Conservation (phyloP, 768 basidiomycete genomes). For the Floccularia luteovirens region DNA sequence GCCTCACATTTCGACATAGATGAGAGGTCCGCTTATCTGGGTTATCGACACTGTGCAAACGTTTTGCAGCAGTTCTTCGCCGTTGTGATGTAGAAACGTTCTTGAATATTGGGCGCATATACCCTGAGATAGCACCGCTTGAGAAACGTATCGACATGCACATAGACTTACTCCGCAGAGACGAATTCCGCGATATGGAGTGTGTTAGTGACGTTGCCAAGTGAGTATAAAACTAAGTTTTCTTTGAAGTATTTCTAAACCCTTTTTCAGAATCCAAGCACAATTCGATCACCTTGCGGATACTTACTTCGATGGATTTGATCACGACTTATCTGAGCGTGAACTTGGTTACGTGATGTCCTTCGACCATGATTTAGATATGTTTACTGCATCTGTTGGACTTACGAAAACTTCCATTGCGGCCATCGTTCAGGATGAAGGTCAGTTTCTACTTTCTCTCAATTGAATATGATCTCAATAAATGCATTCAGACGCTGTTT, state of each 20-base stretch:
- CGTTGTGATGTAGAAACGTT: slow-evolving; percentile 81
- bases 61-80: slow-evolving; percentile 80
- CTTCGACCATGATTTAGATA: slow-evolving; percentile 89
- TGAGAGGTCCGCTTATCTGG: slow-evolving; percentile 79
- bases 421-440: slow-evolving; percentile 69
- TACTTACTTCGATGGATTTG: slow-evolving; percentile 74
- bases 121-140: slow-evolving; percentile 76
- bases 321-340: slow-evolving; percentile 85
- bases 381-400: slow-evolving; percentile 87
- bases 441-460: slow-evolving; percentile 27
- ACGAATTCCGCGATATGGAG: slow-evolving; percentile 92
- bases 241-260: slow-evolving; percentile 1
- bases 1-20: slow-evolving; percentile 30
- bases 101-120: slow-evolving; percentile 77
- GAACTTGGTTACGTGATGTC: slow-evolving; percentile 77
- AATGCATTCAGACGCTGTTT: slow-evolving; percentile 47
- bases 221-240: slow-evolving; percentile 34
- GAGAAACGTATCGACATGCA: slow-evolving; percentile 93
- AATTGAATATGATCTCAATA: background rate
- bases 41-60: slow-evolving; percentile 78
- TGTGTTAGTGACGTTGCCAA: slow-evolving; percentile 86
- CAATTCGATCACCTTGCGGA: slow-evolving; percentile 92
- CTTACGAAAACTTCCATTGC: slow-evolving; percentile 82
- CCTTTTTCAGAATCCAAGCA: slow-evolving; percentile 65
- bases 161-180: slow-evolving; percentile 72